These are phyloP conservation scores for Kalmusia sp. DNA, from an alignment of 2,329 filamentous ascomycete species.

Conservation along the genomic window DNA sequence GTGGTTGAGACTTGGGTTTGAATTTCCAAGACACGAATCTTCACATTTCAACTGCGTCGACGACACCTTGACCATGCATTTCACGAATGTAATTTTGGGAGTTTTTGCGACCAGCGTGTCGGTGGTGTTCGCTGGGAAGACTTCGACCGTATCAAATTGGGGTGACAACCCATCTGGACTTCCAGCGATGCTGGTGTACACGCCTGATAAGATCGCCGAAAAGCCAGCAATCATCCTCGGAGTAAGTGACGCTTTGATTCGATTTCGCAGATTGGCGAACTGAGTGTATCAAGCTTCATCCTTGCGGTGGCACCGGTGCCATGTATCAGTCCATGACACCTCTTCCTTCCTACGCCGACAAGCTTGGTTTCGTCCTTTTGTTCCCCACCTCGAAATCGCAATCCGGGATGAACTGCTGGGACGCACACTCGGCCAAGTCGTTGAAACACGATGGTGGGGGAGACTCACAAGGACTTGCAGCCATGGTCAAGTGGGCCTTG, in stretches of 20 bases:
- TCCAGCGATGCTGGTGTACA: slow-evolving; percentile 4
- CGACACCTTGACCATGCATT: too few relatives aligned
- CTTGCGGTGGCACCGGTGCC: slow-evolving; percentile 41
- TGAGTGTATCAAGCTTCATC: slow-evolving; percentile 13
- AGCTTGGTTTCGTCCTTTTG: slow-evolving; percentile 64
- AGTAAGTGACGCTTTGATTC: background rate
- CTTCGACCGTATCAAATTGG: slow-evolving; percentile 3
- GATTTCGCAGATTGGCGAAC: background rate
- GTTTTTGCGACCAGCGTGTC: too few relatives aligned
- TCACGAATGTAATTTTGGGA: too few relatives aligned
- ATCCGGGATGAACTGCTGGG: slow-evolving; percentile 57
- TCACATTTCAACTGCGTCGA: too few relatives aligned
- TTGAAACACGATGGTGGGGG: slow-evolving; percentile 63
- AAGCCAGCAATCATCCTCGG: slow-evolving; percentile 1
- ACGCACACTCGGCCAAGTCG: slow-evolving; percentile 59
- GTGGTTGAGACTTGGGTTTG: too few relatives aligned
- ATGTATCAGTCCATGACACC: slow-evolving; percentile 57
- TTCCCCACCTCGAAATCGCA: slow-evolving; percentile 50
- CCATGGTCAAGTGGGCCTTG: slow-evolving; percentile 60
- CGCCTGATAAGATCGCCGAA: slow-evolving; percentile 1
- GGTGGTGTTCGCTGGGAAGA: slow-evolving; percentile 10
- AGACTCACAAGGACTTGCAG: slow-evolving; percentile 61
- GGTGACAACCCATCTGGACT: slow-evolving; percentile 11
- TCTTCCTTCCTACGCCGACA: slow-evolving; percentile 59
- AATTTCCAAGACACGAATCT: too few relatives aligned